These are phyloP conservation scores for Cytospora schulzeri DNA, from an alignment of 2,329 filamentous ascomycete genomes.

Conservation along the genomic window DNA sequence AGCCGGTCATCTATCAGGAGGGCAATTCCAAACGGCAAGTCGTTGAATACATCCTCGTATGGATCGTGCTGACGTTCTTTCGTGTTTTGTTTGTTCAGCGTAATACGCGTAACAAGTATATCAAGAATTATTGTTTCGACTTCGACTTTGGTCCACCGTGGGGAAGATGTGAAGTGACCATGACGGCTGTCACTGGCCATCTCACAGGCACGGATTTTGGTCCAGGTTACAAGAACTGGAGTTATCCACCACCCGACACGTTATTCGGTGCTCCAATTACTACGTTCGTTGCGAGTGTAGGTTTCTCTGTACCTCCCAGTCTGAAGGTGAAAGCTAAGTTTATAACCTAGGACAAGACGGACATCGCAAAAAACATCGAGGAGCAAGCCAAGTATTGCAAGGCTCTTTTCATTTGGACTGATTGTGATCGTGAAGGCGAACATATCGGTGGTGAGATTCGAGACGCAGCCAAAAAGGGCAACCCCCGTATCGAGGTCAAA, in stretches of 20 bases:
- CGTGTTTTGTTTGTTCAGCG: conserved; percentile 50
- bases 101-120: conserved; percentile 71
- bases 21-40: conserved; percentile 68
- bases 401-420: conserved; percentile 94
- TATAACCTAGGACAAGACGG: conserved; percentile 69
- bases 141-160: conserved; percentile 83
- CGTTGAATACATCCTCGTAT: neutral
- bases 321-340: conserved; percentile 26
- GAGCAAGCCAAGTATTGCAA: conserved; percentile 72
- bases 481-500: conserved; percentile 74
- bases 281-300: conserved; percentile 67
- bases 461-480: conserved; percentile 74
- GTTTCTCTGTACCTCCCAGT: conserved; percentile 26
- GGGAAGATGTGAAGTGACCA: conserved; percentile 82
- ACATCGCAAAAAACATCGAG: conserved; percentile 83
- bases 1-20: conserved; percentile 83
- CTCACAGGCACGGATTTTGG: conserved; percentile 80
- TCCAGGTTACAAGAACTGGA: conserved; percentile 75
- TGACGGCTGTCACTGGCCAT: conserved; percentile 93
- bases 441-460: conserved; percentile 93
- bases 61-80: neutral
- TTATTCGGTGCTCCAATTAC: conserved; percentile 82
- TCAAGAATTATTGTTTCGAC: conserved; percentile 92
- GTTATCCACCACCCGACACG: conserved; percentile 72
- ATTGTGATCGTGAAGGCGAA: conserved; percentile 97